These are phyloP conservation scores for Nigrospora sphaerica DNA, from an alignment of 2,329 filamentous ascomycete genomes.

Conservation along the genomic window DNA sequence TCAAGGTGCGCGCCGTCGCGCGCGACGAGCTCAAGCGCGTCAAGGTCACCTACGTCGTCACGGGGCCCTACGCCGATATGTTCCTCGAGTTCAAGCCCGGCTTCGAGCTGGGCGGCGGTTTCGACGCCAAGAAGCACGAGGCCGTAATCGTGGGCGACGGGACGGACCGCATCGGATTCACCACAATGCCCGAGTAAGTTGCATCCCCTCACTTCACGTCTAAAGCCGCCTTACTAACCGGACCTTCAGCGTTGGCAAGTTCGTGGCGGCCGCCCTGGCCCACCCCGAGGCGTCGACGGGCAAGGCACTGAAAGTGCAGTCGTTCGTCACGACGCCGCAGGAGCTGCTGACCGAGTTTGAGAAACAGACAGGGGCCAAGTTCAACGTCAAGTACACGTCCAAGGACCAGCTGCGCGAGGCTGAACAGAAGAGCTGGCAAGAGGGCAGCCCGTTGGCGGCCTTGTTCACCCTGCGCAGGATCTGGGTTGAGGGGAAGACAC, in stretches of 20 bases:
- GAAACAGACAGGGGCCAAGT: conserved; percentile 52
- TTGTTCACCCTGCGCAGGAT: conserved; percentile 58
- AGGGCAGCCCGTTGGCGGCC: conserved; percentile 43
- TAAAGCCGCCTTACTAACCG: neutral
- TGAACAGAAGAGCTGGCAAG: conserved; percentile 54
- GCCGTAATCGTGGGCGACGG: conserved; percentile 58
- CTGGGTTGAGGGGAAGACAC: conserved; percentile 65
- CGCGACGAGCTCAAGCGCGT: conserved; percentile 36
- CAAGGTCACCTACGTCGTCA: conserved; percentile 53
- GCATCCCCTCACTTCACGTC: neutral
- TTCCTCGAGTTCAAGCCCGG: conserved; percentile 36
- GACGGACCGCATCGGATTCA: conserved; percentile 56
- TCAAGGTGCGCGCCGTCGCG: conserved; percentile 50
- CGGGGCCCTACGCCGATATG: conserved; percentile 53
- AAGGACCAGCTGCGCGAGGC: conserved; percentile 44
- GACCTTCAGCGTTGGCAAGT: conserved; percentile 51
- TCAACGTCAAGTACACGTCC: conserved; percentile 46
- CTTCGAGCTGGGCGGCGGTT: conserved; percentile 43
- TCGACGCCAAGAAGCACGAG: conserved; percentile 47
- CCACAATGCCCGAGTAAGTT: conserved; percentile 63
- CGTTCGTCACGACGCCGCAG: conserved; percentile 59
- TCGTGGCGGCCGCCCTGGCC: conserved; percentile 54
- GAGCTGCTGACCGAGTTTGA: conserved; percentile 61
- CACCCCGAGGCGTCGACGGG: conserved; percentile 47
- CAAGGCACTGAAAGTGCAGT: conserved; percentile 60